These are phyloP conservation scores for Phytophthora litchii DNA, from an alignment of 352 stramenopile genomes.

Conservation along the genomic window DNA sequence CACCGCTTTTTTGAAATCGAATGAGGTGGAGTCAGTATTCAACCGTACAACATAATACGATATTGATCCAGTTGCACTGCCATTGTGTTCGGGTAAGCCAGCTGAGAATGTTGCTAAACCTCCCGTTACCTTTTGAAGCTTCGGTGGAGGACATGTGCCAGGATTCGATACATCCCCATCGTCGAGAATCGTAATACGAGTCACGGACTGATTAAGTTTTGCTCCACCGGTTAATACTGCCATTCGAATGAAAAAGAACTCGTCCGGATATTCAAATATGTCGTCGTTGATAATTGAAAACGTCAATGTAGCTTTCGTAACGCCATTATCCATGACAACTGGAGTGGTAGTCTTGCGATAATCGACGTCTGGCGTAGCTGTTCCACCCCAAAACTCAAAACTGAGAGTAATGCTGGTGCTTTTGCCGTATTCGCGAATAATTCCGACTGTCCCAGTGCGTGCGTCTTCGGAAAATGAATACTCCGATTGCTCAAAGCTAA, in stretches of 20 bases:
- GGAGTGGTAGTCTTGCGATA: constrained; percentile 40
- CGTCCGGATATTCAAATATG: constrained; percentile 55
- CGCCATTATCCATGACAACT: constrained; percentile 45
- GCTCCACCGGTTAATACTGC: constrained; percentile 36
- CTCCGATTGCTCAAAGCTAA: constrained; percentile 44
- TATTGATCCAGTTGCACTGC: constrained; percentile 44
- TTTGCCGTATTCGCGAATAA: constrained; percentile 53
- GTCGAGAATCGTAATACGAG: constrained; percentile 54
- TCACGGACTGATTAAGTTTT: constrained; percentile 7
- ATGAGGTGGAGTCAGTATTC: constrained; percentile 9
- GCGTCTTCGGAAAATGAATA: constrained; percentile 47
- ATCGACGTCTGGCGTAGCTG: constrained; percentile 48
- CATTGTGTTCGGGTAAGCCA: constrained; percentile 50
- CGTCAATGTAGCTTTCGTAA: constrained; percentile 40
- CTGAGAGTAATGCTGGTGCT: constrained; percentile 42
- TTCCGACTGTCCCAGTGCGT: constrained; percentile 35
- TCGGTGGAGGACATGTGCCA: constrained; percentile 29
- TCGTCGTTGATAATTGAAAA: constrained; percentile 70
- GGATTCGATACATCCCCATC: constrained; percentile 55
- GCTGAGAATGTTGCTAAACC: constrained; percentile 42
- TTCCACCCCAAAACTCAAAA: constrained; percentile 46
- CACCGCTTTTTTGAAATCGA: constrained; percentile 23
- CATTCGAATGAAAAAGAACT: constrained; percentile 51
- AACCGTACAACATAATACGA: constrained; percentile 46
- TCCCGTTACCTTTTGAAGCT: constrained; percentile 38